These are phyloP conservation scores for Stephanodiscus triporus DNA, from an alignment of 108 stramenopile genomes.

Conservation along the genomic window DNA sequence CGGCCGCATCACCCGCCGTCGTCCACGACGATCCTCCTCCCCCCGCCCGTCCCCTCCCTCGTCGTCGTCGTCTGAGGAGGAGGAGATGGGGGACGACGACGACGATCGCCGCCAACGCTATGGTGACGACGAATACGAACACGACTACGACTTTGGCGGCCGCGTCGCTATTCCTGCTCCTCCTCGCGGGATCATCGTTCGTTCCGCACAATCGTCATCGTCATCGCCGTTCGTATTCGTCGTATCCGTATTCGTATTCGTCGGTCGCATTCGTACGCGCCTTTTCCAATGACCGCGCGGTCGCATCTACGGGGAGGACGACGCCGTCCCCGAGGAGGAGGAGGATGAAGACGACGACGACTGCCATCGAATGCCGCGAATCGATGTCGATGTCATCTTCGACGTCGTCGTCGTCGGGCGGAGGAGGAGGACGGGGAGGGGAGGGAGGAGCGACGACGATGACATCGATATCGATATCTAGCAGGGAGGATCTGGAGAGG, in stretches of 20 bases:
- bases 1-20: too few species aligned
- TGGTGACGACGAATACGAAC: not conserved
- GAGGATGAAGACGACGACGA: too few species aligned
- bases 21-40: too few species aligned
- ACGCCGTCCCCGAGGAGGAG: too few species aligned
- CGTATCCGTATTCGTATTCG: too few species aligned
- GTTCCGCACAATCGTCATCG: not conserved
- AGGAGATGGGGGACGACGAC: not conserved
- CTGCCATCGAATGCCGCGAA: too few species aligned
- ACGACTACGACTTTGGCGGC: not conserved
- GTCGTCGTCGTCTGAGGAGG: not conserved
- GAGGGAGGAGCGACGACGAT: not conserved
- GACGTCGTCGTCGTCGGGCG: not conserved
- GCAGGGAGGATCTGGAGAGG: constrained; percentile 39
- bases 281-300: too few species aligned
- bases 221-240: too few species aligned
- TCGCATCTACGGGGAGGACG: too few species aligned
- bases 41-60: too few species aligned
- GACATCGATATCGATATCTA: not conserved
- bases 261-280: too few species aligned
- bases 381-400: not conserved
- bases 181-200: not conserved
- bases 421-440: not conserved
- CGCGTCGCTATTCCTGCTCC: not conserved
- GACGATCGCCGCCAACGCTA: not conserved